Evolutionary conservation across 2,329 filamentous ascomycete species (phyloP), one percentile per base, ranked within the genome.

Genomic region (Paecilomyces sp.): DNA sequence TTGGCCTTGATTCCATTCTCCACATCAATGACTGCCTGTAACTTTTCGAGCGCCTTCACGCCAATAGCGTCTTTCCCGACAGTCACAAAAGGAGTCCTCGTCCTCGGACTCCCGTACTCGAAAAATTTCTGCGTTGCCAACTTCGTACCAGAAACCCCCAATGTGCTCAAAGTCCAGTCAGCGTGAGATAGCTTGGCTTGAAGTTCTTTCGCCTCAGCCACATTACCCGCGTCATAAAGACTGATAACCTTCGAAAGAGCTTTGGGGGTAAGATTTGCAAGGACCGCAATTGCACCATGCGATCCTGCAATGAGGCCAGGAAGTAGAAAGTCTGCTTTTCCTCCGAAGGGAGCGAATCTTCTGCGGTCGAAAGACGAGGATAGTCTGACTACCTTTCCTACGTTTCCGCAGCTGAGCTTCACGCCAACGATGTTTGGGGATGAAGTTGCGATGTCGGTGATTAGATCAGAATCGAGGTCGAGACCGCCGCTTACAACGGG

Each of bases 251-350:
- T 85, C 54, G 88, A 87, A 70, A 88, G 91, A 11, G 88, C 79
- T 80, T 91, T 92, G 60, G 89, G 90, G 75, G 90, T 83, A 60
- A 92, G 88, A 70, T 92, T 93, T 63, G 89, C 89, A 53, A 89
- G 88, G 30, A 89, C 90, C 15, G 89, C 89, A 68, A 92, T 92
- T 74, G 92, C 90, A 53, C 90, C 89, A 58, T 85, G 88, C 53
- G 89, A 89, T 50, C 89, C 89, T 59, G 85, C 88, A 59, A 86
- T 83, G 5, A 90, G 82, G 1, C 88, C 92, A 75, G 92, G 89
- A 33, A 88, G 79, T 1, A 89, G 90, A 73, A 92, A 92, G 75
- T 92, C 89, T 68, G 88, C 89, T 75, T 92, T 88, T 66, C 89
- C 90, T 53, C 89, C 89, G 69, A 92, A 91, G 18, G 89, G 88